Evolutionary conservation across 2,329 filamentous ascomycete species (phyloP).

Genomic region (Raffaelea albimanens): DNA sequence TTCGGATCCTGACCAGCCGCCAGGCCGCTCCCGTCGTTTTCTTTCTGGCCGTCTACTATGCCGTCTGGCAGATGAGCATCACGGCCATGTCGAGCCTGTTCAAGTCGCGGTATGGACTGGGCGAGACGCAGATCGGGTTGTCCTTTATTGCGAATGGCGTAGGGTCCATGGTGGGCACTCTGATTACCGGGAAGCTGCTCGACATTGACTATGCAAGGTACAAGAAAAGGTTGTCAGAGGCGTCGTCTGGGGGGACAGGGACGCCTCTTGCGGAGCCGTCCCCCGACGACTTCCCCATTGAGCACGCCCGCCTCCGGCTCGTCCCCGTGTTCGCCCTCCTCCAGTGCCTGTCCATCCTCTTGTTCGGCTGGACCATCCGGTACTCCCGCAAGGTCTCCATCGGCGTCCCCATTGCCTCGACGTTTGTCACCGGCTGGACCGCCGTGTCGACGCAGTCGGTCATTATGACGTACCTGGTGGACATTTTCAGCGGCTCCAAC

Average conservation of each 20-base stretch:
- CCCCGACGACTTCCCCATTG: conserved; percentile 39
- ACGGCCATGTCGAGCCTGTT: conserved; percentile 44
- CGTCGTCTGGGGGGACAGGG: too few relatives aligned
- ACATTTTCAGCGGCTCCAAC: conserved; percentile 36
- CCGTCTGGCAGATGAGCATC: conserved; percentile 45
- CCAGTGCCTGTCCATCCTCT: conserved; percentile 34
- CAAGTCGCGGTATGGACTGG: conserved; percentile 38
- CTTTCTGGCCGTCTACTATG: conserved; percentile 44
- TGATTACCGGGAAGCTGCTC: conserved; percentile 45
- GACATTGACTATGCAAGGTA: conserved; percentile 53
- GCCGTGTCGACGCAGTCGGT: conserved; percentile 54
- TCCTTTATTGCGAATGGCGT: conserved; percentile 45
- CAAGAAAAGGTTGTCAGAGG: too few relatives aligned
- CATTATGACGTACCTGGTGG: conserved; percentile 52
- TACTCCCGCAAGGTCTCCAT: conserved; percentile 31
- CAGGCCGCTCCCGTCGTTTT: conserved; percentile 44
- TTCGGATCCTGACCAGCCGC: conserved; percentile 45
- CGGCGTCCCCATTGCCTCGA: conserved; percentile 44
- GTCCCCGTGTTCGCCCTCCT: conserved; percentile 33
- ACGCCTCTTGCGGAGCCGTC: conserved; percentile 28
- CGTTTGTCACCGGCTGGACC: conserved; percentile 47
- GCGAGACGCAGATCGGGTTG: conserved; percentile 40
- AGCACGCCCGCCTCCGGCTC: conserved; percentile 40
- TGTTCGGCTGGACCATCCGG: conserved; percentile 46
- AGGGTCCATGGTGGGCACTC: conserved; percentile 36